phyloP scores from a whole-genome alignment of 345 rosid species.

The Rhizophora mangle region DNA sequence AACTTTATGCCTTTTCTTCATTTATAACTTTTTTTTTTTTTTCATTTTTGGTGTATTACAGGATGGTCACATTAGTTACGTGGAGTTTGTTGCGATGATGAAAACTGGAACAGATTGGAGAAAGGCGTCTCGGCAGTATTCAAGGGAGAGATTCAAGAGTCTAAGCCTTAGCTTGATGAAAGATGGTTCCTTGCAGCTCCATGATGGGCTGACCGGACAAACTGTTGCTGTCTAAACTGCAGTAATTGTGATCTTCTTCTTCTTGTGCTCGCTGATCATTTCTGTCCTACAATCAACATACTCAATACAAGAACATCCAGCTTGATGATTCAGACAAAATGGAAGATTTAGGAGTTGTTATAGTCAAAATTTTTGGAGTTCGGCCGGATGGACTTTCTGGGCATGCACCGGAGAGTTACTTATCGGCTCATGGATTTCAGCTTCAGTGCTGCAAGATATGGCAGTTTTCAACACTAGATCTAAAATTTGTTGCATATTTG shows the following conservation, averaged over 20 bases:
- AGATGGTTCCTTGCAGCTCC: constrained; percentile 90
- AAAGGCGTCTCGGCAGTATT: constrained; percentile 96
- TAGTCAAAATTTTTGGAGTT: background rate
- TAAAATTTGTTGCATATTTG: constrained; percentile 12
- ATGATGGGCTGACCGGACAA: constrained; percentile 77
- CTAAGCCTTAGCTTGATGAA: constrained; percentile 90
- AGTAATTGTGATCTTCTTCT: constrained; percentile 9
- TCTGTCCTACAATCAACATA: constrained; percentile 7
- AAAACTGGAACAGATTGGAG: constrained; percentile 99
- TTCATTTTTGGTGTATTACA: constrained; percentile 15
- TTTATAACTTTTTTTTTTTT: background rate
- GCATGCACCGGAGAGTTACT: constrained; percentile 2
- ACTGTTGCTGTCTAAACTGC: constrained; percentile 56
- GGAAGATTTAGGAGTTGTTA: background rate
- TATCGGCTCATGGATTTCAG: constrained; percentile 2
- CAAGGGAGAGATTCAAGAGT: constrained; percentile 95
- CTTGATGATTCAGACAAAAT: constrained; percentile 11
- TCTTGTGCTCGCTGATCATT: constrained; percentile 12
- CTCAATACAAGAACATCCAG: constrained; percentile 9
- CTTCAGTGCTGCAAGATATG: constrained; percentile 4
- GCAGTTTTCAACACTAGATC: constrained; percentile 17
- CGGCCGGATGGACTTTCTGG: no score
- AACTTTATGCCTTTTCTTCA: background rate
- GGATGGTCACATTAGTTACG: constrained; percentile 88
- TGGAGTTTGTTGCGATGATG: constrained; percentile 95